Evolutionary conservation across 768 basidiomycete genomes (phyloP), one percentile per base, ranked within the genome.

Genomic region (Lentinula lateritia): DNA sequence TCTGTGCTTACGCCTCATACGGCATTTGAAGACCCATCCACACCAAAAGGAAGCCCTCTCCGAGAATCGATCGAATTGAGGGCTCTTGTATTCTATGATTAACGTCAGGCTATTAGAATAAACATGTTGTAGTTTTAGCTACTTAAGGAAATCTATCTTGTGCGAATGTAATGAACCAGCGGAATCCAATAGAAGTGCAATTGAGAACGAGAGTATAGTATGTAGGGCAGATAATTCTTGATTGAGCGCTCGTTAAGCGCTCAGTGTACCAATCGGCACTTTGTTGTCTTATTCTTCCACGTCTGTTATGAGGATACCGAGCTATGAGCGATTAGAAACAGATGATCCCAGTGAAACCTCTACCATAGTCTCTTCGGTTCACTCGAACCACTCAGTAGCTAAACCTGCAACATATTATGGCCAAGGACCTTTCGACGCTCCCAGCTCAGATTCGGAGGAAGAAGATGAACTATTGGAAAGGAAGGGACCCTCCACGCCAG

Each of bases 41-140:
- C 82, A 3, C 85, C 84, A 1, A 67, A 73, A 41, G 82, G 74
- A 50, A 74, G 82, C 0, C 81, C 80, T 5, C 68, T 73, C 4
- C 72, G 85, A 50, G 79, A 87, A 68, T 86, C 84, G 0, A 86
- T 87, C 53, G 86, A 88, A 70, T 64, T 88, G 23, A 71, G 85
- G 34, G 80, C 84, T 8, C 75, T 88, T 39, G 84, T 87, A n/a
- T 88, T 86, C 66, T 85, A 87, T 65, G 81, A 85, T 46, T 58
- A 39, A 57, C 7, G 2, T 53, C 18, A 10, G 32, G 15, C 8
- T 53, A 32, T 5, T 36, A 36, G 3, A 28, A 28, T 28, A 28
- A 28, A 28, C 28, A 28, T 28, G 28, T 3, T 28, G 28, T 3
- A 28, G 3, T 28, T 28, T 28, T 28, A 4, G 28, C 3, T 28